Base-by-base conservation (phyloP, 805 yeast genomes). In the Saturnispora silvae region DNA sequence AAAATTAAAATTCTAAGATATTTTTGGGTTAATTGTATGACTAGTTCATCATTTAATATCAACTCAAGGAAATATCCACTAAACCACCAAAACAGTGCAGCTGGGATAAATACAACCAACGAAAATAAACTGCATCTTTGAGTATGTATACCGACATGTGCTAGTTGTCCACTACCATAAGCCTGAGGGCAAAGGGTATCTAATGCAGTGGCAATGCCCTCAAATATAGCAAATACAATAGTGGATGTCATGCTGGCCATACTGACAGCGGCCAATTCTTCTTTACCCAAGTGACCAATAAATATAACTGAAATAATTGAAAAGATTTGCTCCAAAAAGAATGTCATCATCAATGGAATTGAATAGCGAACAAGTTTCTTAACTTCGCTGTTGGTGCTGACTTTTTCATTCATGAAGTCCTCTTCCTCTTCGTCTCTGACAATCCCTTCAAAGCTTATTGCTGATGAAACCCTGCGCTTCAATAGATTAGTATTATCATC, bases 141-240 rank as follows among this genome's bases (percentile, higher is more conserved):
- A 41, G 76, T 68, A 46, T 81, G 76, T 14, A 79, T 55, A 0
- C 92, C 92, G 11, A 81, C 89, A 35, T 70, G 53, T 43, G 64
- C 63, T 49, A 61, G 70, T 44, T 78, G 78, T 34, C 70, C 70
- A 18, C 82, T 72, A 19, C 92, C 89, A 51, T 66, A 81, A 0
- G 87, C 81, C 56, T 81, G 89, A 2, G 87, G 80, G 53, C 92
- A 81, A 22, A 81, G 60, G 0, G 92, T 81, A 49, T 81, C 89
- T 37, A 81, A 62, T 42, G 85, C 70, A 0, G 89, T 81, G 14
- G 85, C 68, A 2, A 81, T 71, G 13, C 89, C 92, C 54, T 79
- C 85, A 48, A 80, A 75, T 1, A 81, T 68, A 19, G 86, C 84
- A 43, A 78, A 68, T 1, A 79, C 69, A 29, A 81, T 79, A 41